A percentile compares a stretch with the other conserved stretches of the same genome.
These are phyloP conservation scores for Cichorium intybus DNA, from an alignment of 140 eudicot species.

Conservation along the genomic window DNA sequence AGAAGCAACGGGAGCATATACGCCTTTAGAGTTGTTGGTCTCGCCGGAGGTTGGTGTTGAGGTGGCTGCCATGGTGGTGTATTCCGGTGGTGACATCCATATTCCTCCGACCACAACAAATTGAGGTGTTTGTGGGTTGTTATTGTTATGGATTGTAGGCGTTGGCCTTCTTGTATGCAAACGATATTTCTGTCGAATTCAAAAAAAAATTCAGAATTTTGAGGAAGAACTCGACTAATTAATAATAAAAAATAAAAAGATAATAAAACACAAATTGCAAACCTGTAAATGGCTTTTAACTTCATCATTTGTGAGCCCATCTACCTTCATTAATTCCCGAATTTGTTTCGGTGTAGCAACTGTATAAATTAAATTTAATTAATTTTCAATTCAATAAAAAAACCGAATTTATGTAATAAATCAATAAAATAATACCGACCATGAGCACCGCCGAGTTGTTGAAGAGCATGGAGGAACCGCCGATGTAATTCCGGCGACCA, in stretches of 20 bases:
- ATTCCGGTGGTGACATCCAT: constrained; percentile 94
- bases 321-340: constrained; percentile 85
- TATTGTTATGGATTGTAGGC: constrained; percentile 47
- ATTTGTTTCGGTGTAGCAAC: constrained; percentile 96
- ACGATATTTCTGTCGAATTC: constrained; percentile 69
- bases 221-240: not conserved
- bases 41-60: constrained; percentile 42
- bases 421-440: constrained; percentile 43
- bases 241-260: not conserved
- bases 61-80: constrained; percentile 47
- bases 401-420: constrained; percentile 1
- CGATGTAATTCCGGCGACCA: constrained; percentile 94
- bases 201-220: not conserved
- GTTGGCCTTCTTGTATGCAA: constrained; percentile 87
- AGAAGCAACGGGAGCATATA: constrained; percentile 67
- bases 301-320: constrained; percentile 97
- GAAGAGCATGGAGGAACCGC: constrained; percentile 74
- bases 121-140: constrained; percentile 68
- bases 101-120: constrained; percentile 97
- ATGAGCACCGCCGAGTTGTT: constrained; percentile 95
- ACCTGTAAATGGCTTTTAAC: constrained; percentile 99
- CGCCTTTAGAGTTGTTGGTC: constrained; percentile 35
- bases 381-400: not conserved
- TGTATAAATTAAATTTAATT: constrained; percentile 3
- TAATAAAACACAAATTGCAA: constrained; percentile 2